These are phyloP conservation scores for Xylaria longipes DNA, from an alignment of 495 filamentous ascomycete genomes.

Conservation along the genomic window DNA sequence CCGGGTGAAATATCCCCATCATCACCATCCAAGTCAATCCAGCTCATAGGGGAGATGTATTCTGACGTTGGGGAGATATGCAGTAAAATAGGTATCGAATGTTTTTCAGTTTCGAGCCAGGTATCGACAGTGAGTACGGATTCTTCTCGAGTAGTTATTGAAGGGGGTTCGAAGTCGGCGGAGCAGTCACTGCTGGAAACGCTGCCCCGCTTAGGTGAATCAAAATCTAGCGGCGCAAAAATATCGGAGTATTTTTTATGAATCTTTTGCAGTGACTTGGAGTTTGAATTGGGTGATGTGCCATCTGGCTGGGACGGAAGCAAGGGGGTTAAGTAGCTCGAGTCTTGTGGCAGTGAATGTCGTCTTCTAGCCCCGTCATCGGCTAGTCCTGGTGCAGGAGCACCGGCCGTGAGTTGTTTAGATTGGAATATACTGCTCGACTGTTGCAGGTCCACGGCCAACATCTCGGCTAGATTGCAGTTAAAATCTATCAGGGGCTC, in stretches of 20 bases:
- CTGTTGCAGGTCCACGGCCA: conserved; percentile 49
- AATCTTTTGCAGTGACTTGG: conserved; percentile 37
- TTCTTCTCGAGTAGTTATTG: conserved; percentile 40
- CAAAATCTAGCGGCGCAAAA: conserved; percentile 25
- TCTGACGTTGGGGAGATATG: conserved; percentile 17
- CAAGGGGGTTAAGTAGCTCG: conserved; percentile 26
- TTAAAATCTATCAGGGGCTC: conserved; percentile 37
- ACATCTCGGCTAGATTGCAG: conserved; percentile 53
- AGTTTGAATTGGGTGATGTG: conserved; percentile 24
- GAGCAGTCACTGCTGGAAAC: conserved; percentile 40
- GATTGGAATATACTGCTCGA: conserved; percentile 48
- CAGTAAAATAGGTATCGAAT: conserved; percentile 30
- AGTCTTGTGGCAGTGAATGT: conserved; percentile 34
- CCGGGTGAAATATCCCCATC: conserved; percentile 11
- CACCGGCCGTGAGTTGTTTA: conserved; percentile 50
- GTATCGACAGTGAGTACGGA: conserved; percentile 47
- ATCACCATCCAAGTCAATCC: conserved; percentile 44
- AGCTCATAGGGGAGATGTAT: conserved; percentile 32
- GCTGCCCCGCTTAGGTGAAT: conserved; percentile 21
- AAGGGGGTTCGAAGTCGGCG: conserved; percentile 33
- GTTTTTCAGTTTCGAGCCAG: conserved; percentile 39
- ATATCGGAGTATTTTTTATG: conserved; percentile 35
- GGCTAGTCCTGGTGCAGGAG: conserved; percentile 40
- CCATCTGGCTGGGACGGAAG: conserved; percentile 26
- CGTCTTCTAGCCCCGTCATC: conserved; percentile 34